Base-by-base conservation (phyloP, 768 basidiomycete species). In the Porpolomopsis calyptriformis region DNA sequence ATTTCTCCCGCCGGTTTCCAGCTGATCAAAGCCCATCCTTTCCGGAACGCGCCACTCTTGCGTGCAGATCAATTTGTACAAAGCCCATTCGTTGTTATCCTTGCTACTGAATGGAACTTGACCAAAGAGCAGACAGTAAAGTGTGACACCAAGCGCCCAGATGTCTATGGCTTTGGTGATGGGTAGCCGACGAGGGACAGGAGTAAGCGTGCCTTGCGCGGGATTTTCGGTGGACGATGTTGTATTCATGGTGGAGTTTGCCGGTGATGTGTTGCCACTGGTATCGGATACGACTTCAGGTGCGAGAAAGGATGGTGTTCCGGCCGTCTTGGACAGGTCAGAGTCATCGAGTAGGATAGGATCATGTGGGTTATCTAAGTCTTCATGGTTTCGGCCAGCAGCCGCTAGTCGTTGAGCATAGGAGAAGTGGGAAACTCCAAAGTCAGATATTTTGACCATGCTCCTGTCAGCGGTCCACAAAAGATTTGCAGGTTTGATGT, bases 401-500 rank as follows among this genome's bases (percentile, higher is more conserved):
- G 79, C 77, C 2, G 82, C 81, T 14, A 85, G 73, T 2, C 81
- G 76, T 52, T 93, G 82, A 0, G 91, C 87, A 55, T 89, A 85
- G 4, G 90, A 94, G 64, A 94, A 92, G 60, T 94, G 90, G 12
- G 94, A 93, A 43, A 96, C 91, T 43, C 96, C 96, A 63, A 99
- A 98, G 65, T 99, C 96, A 22, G 85, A 90, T 50, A 99, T 98
- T 66, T 99, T 99, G 65, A 98, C 93, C 48, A 77, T 78, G 49
- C 78, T 77, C 44, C 87, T 81, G 66, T 94, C 86, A 22, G 74
- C 73, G 2, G 85, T 85, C 81, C 88, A 91, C 23, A 99, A 74
- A 19, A 99, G 79, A 64, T 99, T 99, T 38, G 92, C 89, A 22
- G 96, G 96, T 60, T 99, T 99, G 69, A 99, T 98, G 66, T 99